Base-by-base conservation (phyloP, 176 grass and related monocot species). In the Areca catechu region DNA sequence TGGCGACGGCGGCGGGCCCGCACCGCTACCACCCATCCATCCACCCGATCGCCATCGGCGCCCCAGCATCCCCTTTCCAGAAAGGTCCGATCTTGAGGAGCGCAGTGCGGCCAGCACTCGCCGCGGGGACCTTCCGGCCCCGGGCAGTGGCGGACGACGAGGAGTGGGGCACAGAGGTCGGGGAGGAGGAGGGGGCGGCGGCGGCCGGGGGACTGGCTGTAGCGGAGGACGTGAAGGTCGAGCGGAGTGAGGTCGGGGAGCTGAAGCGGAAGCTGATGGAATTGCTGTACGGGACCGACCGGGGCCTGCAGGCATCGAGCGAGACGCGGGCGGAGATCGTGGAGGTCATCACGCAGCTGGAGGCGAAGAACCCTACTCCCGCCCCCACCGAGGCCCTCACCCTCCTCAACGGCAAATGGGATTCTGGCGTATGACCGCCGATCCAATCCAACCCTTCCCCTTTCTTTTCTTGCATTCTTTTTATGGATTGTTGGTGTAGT, bases 401-500 rank as follows among this genome's bases (percentile, higher is more conserved):
- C 19, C 83, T 97, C 17, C 78, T 97, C 58, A 75, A 92, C 80
- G 93, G 87, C 49, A 97, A 88, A 57, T 91, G 93, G 93, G 93
- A 97, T 97, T 64, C 84, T 97, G 56, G 80, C 72, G 93, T 97
- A 91, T 69, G 80, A 51, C 15, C 49, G 14, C 54, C 12, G 17
- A 14, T 24, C 12, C 18, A 12, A 19, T 29, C 16, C 9, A 16
- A 51, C 60, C 10, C 22, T 47, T 5, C 17, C 22, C 3, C 6
- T 27, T 1, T 12, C 53, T 9, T 49, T 22, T 9, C 30, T 61
- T 19, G 7, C 20, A 5, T 61, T 75, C 16, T 9, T 54, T 54
- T 30, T 34, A 23, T 22, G 14, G 19, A 5, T 28, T 15, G 52
- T 54, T 70, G 24, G 34, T 12, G 7, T 58, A 47, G 22, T 3